These are phyloP conservation scores for Carex myosuroides DNA, from an alignment of 176 grass and related monocot species.

Conservation along the genomic window DNA sequence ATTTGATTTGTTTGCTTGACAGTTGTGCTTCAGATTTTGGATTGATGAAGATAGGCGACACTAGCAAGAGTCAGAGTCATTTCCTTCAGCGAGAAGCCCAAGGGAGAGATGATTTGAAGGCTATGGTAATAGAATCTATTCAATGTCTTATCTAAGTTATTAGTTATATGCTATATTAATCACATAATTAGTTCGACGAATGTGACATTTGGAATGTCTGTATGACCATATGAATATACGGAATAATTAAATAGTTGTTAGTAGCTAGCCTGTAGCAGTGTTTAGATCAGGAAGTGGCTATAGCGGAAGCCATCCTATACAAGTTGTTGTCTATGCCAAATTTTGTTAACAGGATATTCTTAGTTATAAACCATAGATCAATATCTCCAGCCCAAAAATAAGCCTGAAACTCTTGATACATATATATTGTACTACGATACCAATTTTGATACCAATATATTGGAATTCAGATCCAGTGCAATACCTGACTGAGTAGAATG, in stretches of 20 bases:
- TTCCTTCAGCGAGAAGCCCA: conserved; percentile 90
- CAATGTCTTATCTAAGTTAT: neutral
- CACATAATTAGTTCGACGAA: neutral
- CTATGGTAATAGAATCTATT: conserved; percentile 52
- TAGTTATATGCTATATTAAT: neutral
- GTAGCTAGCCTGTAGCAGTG: neutral
- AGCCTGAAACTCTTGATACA: no score
- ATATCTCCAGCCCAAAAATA: no score
- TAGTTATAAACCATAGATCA: no score
- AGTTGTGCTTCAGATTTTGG: conserved; percentile 80
- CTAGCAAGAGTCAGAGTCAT: conserved; percentile 39
- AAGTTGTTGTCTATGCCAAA: no score
- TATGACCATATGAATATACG: neutral
- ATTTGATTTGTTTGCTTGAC: neutral
- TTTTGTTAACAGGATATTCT: no score
- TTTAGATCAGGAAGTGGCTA: neutral
- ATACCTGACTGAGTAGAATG: no score
- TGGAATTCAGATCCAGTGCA: no score
- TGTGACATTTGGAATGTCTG: neutral
- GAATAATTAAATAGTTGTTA: neutral
- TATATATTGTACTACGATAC: no score
- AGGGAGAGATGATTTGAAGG: conserved; percentile 68
- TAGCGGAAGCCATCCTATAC: neutral
- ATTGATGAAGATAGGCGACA: conserved; percentile 77
- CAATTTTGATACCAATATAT: no score